Evolutionary conservation across 2,329 filamentous ascomycete species (phyloP), one percentile per base, ranked within the genome.

Genomic region (Triangularia setosa): DNA sequence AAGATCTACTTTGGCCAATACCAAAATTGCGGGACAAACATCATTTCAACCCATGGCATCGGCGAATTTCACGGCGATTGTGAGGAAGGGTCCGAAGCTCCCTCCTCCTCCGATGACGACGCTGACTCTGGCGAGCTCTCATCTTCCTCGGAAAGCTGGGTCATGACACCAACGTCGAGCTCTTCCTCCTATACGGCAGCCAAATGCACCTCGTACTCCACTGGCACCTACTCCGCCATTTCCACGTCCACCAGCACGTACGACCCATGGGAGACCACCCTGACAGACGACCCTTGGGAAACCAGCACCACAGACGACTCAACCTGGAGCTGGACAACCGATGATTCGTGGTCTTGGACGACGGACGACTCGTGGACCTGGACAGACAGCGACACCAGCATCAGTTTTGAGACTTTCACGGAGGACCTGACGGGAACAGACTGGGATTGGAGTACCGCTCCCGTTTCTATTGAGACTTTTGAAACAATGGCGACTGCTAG

Each of bases 1-100:
- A 66, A 65, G 48, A 53, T 69, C 56, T 69, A 68, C 60, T 55
- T 69, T 16, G 67, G 44, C 9, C 65, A 68, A 44, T 65, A 58
- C 21, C 24, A 56, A 16, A 33, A 69, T 40, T 69, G 67, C 57
- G 67, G 66, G 12, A 52, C 55, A 2, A 63, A 68, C 25, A 30
- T 69, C 21, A 52, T 66, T 11, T 65, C 64, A 12, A 64, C 67
- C 1, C 65, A 69, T 33, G 66, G 64, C 23, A 55, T 67, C 25
- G 25, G 21, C 21, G 53, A 52, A 4, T 28, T 65, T 16, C 9
- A 40, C 4, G 67, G 67, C 12, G 64, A 67, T 35, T 69, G 67
- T 23, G 40, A 48, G n/a, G 40, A 48, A 9, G 40, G 40, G 9
- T 48, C 40, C 18, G 40, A 48, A 6, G 4, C n/a, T 3, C 7